These are phyloP conservation scores for Solanum tarapatanum DNA, from an alignment of 257 asterid species.

Conservation along the genomic window DNA sequence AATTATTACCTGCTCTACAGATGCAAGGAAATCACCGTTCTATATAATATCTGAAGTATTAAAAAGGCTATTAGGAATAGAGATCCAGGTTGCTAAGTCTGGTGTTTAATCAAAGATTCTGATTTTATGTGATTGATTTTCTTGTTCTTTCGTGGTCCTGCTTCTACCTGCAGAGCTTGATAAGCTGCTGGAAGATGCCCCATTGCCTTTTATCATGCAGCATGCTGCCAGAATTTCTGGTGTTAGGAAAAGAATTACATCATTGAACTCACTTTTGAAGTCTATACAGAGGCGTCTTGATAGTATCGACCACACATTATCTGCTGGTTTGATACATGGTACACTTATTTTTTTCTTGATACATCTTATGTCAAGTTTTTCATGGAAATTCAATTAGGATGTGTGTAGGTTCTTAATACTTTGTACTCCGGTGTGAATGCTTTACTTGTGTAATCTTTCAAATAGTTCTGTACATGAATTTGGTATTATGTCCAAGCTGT, in stretches of 20 bases:
- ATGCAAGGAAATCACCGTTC: not conserved
- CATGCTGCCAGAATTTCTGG: constrained; percentile 82
- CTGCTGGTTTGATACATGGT: constrained; percentile 60
- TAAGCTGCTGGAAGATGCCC: constrained; percentile 87
- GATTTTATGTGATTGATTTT: not conserved
- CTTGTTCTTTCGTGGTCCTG: not conserved
- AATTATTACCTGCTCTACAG: not conserved
- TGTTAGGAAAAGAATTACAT: constrained; percentile 70
- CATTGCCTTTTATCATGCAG: constrained; percentile 91
- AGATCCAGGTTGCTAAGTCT: not conserved
- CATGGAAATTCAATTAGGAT: not conserved
- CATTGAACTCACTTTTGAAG: constrained; percentile 78
- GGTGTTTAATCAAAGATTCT: not conserved
- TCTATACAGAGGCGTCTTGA: constrained; percentile 79
- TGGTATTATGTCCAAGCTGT: not conserved
- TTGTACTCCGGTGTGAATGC: not conserved
- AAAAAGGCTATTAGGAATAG: not conserved
- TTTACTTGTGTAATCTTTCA: not conserved
- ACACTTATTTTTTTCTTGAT: not conserved
- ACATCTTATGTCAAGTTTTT: not conserved
- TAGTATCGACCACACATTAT: constrained; percentile 66
- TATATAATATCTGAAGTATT: not conserved
- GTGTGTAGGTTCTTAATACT: not conserved
- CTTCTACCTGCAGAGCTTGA: constrained; percentile 61
- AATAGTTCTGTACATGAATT: not conserved